Conservation (phyloP, 306 rosid species). For the Pyrus pyrifolia region DNA sequence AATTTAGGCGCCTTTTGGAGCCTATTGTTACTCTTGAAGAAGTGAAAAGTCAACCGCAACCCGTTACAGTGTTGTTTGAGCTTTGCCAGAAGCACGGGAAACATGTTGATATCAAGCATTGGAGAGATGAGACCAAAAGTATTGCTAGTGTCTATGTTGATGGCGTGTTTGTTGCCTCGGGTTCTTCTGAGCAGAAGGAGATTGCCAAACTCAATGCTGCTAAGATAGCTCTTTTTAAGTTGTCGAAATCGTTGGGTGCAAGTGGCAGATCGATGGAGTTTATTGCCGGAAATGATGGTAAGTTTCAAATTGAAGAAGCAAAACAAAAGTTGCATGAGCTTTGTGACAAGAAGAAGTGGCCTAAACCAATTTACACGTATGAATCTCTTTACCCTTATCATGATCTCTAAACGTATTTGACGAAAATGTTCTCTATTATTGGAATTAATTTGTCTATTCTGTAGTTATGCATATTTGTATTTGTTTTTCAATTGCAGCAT, state of each 20-base stretch:
- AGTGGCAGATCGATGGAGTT: neutral
- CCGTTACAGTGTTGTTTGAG: slow-evolving; percentile 49
- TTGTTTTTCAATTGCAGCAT: slow-evolving; percentile 26
- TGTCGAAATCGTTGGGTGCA: slow-evolving; percentile 13
- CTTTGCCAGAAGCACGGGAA: slow-evolving; percentile 65
- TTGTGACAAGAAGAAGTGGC: slow-evolving; percentile 56
- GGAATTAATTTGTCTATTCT: neutral
- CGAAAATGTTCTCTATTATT: neutral
- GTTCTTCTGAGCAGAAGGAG: slow-evolving; percentile 53
- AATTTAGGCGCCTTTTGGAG: slow-evolving; percentile 52
- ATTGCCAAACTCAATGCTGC: slow-evolving; percentile 68
- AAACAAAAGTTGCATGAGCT: slow-evolving; percentile 50
- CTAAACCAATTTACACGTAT: slow-evolving; percentile 52
- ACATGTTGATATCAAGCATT: slow-evolving; percentile 32
- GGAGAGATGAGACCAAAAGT: slow-evolving; percentile 29
- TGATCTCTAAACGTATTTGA: neutral
- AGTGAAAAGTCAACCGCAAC: slow-evolving; percentile 55
- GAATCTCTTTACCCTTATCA: neutral
- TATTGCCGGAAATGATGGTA: slow-evolving; percentile 15
- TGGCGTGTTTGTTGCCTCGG: slow-evolving; percentile 43
- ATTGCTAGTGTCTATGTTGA: slow-evolving; percentile 46
- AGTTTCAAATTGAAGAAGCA: slow-evolving; percentile 43
- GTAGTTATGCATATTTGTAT: neutral
- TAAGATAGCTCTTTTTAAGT: slow-evolving; percentile 43
- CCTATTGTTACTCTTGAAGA: slow-evolving; percentile 53